These are phyloP conservation scores for Salix exigua DNA, from an alignment of 345 rosid genomes.

Conservation along the genomic window DNA sequence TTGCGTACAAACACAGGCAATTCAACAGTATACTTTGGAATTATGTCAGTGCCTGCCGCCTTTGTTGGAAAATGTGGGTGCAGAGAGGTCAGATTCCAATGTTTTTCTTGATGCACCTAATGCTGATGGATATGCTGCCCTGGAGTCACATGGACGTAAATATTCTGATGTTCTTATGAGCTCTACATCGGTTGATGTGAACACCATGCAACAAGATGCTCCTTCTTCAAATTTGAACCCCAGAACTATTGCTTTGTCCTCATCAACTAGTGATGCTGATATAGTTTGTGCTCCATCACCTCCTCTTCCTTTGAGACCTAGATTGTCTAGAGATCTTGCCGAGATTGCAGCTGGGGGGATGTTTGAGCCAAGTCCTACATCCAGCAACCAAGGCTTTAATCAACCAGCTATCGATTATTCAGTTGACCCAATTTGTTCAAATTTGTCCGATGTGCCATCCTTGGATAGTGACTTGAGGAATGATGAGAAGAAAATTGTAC, in stretches of 20 bases:
- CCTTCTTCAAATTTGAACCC: slow-evolving; percentile 33
- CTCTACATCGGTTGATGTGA: slow-evolving; percentile 35
- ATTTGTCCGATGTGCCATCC: slow-evolving; percentile 35
- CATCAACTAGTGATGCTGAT: slow-evolving; percentile 44
- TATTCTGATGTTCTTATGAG: slow-evolving; percentile 37
- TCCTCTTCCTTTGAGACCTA: slow-evolving; percentile 57
- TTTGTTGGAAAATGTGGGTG: slow-evolving; percentile 42
- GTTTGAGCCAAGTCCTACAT: slow-evolving; percentile 38
- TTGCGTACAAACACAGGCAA: slow-evolving; percentile 90
- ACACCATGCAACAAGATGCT: slow-evolving; percentile 32
- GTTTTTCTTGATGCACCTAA: slow-evolving; percentile 33
- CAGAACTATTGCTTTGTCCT: slow-evolving; percentile 36
- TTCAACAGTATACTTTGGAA: slow-evolving; percentile 88
- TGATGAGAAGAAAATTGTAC: slow-evolving; percentile 41
- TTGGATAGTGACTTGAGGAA: slow-evolving; percentile 40
- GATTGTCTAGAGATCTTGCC: slow-evolving; percentile 43
- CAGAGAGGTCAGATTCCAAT: slow-evolving; percentile 53
- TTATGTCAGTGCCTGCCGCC: slow-evolving; percentile 78
- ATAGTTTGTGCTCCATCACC: slow-evolving; percentile 40
- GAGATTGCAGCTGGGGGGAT: slow-evolving; percentile 42
- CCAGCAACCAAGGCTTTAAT: slow-evolving; percentile 39
- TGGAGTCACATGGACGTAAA: slow-evolving; percentile 34
- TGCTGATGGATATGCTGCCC: slow-evolving; percentile 42
- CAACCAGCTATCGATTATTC: slow-evolving; percentile 45
- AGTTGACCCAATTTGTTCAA: slow-evolving; percentile 38